Base-by-base conservation (phyloP, 192 early-diverging fungal species). In the Coemansia sp. region DNA sequence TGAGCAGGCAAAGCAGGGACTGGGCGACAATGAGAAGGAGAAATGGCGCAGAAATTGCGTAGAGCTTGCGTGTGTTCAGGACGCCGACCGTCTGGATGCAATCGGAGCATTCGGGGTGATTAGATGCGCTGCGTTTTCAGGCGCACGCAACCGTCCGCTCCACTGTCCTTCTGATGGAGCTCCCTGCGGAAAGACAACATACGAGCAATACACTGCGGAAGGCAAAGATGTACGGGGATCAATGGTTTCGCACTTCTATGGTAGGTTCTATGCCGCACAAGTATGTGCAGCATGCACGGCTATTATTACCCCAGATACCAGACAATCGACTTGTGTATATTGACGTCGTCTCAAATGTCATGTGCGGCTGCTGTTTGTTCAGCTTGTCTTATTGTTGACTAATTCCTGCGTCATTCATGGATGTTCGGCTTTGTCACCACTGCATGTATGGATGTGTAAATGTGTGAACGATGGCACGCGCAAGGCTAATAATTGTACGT, bases 81-180 rank as follows among this genome's bases (percentile, higher is more conserved):
- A 91, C 66, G 90, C 90, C 4, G 90, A 91, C 62, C 87, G 89
- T 39, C 62, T 91, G 59, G 90, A 91, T 66, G 88, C 90, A 6
- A 89, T 91, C 52, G 90, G 90, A 5, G 90, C 90, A 8, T 91
- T 91, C 83, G 90, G 89, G 12, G 82, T 91, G n/a, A 77, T 89
- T 43, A 74, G 90, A 11, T 91, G 90, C 59, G 88, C 87, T 32
- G 88, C 90, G 9, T 91, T 85, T 61, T 87, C 85, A 47, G 90
- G 87, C 18, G 88, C 85, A n/a, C 86, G 86, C 48, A 86, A 87
- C 63, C 82, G 85, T 10, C 60, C 88, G 2, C 65, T 91, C 2
- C 86, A 85, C 65, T 82, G 76, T 42, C 86, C 88, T 2, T 65
- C 62, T 8, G 81, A 87, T 59, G 80, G 84, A 63, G 68, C 73